phyloP scores from a whole-genome alignment of 306 rosid species.

The Herpetospermum pedunculosum region DNA sequence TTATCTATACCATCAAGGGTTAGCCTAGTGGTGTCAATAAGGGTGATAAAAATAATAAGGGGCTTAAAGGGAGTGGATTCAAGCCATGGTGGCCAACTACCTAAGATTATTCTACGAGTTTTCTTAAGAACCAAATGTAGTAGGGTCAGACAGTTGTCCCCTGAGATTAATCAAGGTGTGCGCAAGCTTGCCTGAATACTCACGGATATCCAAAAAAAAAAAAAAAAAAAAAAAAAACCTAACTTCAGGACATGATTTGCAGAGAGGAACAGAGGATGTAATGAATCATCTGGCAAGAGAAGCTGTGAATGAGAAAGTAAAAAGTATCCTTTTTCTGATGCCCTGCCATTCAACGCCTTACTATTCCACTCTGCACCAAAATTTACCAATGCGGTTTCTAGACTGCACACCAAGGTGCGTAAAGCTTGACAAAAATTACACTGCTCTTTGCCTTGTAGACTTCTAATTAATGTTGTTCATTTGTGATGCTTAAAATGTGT shows the following conservation, averaged over 20 bases:
- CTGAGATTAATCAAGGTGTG: no score
- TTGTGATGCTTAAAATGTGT: background rate
- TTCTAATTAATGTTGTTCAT: background rate
- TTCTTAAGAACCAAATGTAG: no score
- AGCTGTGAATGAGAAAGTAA: constrained; percentile 44
- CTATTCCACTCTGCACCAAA: constrained; percentile 61
- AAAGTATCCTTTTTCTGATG: constrained; percentile 59
- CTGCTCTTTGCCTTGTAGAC: background rate
- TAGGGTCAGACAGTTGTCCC: no score
- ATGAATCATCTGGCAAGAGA: constrained; percentile 68
- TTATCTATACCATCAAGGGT: background rate
- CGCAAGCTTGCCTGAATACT: no score
- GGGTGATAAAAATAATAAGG: no score
- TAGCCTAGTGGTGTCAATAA: no score
- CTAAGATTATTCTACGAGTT: no score
- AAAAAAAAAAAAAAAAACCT: no score
- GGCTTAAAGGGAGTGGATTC: no score
- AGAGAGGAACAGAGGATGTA: constrained; percentile 96
- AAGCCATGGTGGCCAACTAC: no score
- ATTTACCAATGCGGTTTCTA: constrained; percentile 71
- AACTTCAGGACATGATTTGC: constrained; percentile 11
- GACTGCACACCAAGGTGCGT: constrained; percentile 93
- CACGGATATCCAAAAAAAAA: no score
- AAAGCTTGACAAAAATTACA: constrained; percentile 6
- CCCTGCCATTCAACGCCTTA: constrained; percentile 95